Evolutionary conservation across 2,329 filamentous ascomycete genomes (phyloP).

Genomic region (Pleomassaria siparia): DNA sequence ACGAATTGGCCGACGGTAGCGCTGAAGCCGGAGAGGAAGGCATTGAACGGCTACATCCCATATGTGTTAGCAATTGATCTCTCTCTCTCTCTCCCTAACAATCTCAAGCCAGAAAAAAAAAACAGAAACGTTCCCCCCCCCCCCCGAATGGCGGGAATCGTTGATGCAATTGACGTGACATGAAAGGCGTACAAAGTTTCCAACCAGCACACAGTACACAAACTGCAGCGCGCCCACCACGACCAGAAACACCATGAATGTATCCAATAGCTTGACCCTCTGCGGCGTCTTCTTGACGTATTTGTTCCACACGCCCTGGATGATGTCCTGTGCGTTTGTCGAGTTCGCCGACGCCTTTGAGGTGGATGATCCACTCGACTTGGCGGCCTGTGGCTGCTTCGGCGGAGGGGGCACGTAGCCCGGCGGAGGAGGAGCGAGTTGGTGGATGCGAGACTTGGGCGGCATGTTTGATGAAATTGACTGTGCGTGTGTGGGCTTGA

Average conservation of each 20-base stretch:
- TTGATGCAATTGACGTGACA: neutral
- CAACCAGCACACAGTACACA: slow-evolving; percentile 84
- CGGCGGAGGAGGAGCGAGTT: slow-evolving; percentile 10
- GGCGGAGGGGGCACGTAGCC: slow-evolving; percentile 9
- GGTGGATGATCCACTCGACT: slow-evolving; percentile 22
- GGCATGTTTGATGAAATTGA: no score
- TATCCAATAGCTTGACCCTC: slow-evolving; percentile 87
- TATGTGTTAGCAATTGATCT: neutral
- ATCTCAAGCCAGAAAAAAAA: no score
- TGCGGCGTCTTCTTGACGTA: slow-evolving; percentile 83
- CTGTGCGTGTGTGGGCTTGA: neutral
- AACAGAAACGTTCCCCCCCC: no score
- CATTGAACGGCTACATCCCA: slow-evolving; percentile 93
- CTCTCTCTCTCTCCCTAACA: neutral
- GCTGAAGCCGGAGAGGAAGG: slow-evolving; percentile 92
- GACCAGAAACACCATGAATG: slow-evolving; percentile 85
- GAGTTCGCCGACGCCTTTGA: slow-evolving; percentile 27
- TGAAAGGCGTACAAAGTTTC: slow-evolving; percentile 78
- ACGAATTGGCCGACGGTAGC: slow-evolving; percentile 98
- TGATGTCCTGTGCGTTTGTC: slow-evolving; percentile 58
- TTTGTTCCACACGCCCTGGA: slow-evolving; percentile 70
- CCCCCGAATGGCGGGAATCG: no score
- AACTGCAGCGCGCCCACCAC: slow-evolving; percentile 89
- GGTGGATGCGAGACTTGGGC: slow-evolving; percentile 32
- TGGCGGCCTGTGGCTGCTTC: slow-evolving; percentile 12